Evolutionary conservation across 257 asterid species (phyloP).

Genomic region (Nyctanthes arbortristis): DNA sequence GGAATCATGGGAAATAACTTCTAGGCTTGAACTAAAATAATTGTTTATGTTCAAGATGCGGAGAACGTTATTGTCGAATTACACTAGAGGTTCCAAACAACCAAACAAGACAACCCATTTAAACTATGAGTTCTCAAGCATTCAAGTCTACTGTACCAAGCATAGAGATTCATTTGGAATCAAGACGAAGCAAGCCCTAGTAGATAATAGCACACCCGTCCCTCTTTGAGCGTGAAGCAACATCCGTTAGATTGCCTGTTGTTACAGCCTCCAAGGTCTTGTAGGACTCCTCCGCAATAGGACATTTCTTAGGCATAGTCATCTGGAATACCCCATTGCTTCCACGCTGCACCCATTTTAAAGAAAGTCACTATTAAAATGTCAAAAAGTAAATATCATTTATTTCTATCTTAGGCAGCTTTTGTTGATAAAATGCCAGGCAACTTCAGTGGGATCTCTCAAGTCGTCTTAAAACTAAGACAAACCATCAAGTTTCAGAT

Average conservation of each 20-base stretch:
- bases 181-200: no score
- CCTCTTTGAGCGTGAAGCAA: slow-evolving; percentile 46
- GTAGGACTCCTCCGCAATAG: slow-evolving; percentile 92
- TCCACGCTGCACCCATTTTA: slow-evolving; percentile 66
- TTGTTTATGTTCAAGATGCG: no score
- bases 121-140: no score
- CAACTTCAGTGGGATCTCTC: not conserved
- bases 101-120: no score
- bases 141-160: no score
- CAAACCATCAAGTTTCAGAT: not conserved
- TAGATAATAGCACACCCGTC: slow-evolving; percentile 64
- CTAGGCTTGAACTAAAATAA: no score
- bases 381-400: slow-evolving; percentile 1
- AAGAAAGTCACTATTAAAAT: slow-evolving; percentile 7
- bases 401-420: not conserved
- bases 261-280: slow-evolving; percentile 64
- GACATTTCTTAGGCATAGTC: slow-evolving; percentile 96
- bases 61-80: no score
- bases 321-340: slow-evolving; percentile 93
- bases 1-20: no score
- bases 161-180: no score
- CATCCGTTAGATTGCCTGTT: slow-evolving; percentile 59
- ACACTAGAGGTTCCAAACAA: no score
- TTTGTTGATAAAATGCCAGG: not conserved
- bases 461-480: not conserved